Percentiles rank a stretch among this genome's conserved stretches.
phyloP scores from a whole-genome alignment of 192 early-diverging fungal genomes.

The Chytriomyces confervae region DNA sequence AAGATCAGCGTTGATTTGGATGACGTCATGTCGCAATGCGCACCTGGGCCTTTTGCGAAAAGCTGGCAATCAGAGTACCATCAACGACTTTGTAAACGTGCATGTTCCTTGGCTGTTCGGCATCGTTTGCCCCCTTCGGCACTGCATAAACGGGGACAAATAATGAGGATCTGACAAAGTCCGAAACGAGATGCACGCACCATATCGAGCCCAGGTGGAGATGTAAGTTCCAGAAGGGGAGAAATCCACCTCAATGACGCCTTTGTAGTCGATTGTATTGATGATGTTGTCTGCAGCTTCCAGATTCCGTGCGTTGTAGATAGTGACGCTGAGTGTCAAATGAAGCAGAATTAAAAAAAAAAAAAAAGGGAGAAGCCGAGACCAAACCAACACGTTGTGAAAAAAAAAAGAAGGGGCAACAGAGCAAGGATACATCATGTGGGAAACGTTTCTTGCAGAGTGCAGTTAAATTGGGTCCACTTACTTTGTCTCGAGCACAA shows the following conservation, averaged over 20 bases:
- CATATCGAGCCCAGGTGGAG: conserved; percentile 86
- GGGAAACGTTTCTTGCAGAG: neutral
- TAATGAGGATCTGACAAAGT: neutral
- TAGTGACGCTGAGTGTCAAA: conserved; percentile 61
- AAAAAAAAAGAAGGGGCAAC: neutral
- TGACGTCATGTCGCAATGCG: neutral
- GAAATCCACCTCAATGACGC: conserved; percentile 85
- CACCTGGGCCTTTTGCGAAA: conserved; percentile 79
- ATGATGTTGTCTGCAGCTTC: conserved; percentile 54
- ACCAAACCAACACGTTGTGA: neutral
- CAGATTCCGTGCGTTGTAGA: conserved; percentile 66
- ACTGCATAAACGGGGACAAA: neutral
- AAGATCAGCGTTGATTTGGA: neutral
- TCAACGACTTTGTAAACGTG: conserved; percentile 78
- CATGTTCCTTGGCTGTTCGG: conserved; percentile 72
- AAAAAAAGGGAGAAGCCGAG: conserved; percentile 1
- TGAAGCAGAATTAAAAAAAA: conserved; percentile 18
- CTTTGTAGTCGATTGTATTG: conserved; percentile 65
- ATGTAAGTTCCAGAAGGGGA: conserved; percentile 90
- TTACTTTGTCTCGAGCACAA: conserved; percentile 35
- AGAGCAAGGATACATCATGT: neutral
- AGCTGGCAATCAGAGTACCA: conserved; percentile 71
- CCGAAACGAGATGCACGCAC: conserved; percentile 47
- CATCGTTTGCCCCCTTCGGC: neutral
- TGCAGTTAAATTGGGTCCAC: neutral